Conservation (phyloP, 148 eudicot genomes). For the Gaultheria prostrata region DNA sequence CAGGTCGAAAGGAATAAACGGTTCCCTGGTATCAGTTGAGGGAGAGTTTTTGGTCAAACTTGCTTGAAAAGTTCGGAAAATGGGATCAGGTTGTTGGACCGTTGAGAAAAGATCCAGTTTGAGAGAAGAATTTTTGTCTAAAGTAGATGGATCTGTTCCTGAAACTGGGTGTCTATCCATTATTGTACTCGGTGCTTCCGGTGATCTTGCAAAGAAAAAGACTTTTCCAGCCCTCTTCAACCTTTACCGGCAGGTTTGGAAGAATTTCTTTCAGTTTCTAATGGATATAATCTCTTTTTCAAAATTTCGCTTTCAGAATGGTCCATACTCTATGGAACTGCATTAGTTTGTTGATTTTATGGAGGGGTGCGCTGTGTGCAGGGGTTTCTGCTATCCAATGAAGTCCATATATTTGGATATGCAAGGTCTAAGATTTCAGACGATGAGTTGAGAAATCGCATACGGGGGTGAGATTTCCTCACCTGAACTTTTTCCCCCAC, state of each 20-base stretch:
- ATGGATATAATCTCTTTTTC: not conserved
- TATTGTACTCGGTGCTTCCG: slow-evolving; percentile 92
- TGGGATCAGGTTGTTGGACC: slow-evolving; percentile 53
- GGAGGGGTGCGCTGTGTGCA: slow-evolving; percentile 19
- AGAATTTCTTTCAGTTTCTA: not conserved
- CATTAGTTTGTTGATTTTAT: not conserved
- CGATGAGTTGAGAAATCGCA: slow-evolving; percentile 65
- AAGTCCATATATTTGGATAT: slow-evolving; percentile 87
- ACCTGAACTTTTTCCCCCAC: not conserved
- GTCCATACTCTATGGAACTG: not conserved
- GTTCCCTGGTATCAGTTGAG: not conserved
- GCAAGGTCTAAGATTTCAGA: slow-evolving; percentile 84
- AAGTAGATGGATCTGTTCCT: slow-evolving; percentile 28
- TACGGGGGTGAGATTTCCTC: slow-evolving; percentile 59
- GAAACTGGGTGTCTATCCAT: slow-evolving; percentile 79
- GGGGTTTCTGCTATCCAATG: slow-evolving; percentile 67
- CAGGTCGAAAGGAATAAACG: slow-evolving; percentile 3
- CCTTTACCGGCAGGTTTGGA: slow-evolving; percentile 77
- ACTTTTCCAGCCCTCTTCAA: slow-evolving; percentile 94
- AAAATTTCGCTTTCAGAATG: not conserved
- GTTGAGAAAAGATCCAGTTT: slow-evolving; percentile 43
- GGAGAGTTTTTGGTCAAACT: not conserved
- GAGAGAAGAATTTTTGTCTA: slow-evolving; percentile 34
- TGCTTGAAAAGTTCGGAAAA: slow-evolving; percentile 20
- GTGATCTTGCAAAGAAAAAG: slow-evolving; percentile 99